Evolutionary conservation across 2,329 filamentous ascomycete species (phyloP), one percentile per base, ranked within the genome.

Genomic region (Fusarium sp.): DNA sequence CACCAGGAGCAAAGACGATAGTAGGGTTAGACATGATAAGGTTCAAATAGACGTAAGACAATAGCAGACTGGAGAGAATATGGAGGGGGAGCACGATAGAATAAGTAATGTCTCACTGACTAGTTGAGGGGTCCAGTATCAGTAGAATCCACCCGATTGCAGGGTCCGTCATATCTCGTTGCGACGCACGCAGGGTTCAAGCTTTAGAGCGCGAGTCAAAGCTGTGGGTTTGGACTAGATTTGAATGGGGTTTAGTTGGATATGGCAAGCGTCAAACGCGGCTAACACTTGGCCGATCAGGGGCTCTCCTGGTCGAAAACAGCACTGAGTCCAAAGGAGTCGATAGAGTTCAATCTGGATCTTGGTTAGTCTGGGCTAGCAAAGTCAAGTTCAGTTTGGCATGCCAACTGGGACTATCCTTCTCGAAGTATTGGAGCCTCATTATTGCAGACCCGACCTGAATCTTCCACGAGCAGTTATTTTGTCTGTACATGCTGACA

Each of bases 1-100:
- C 63, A 8, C 65, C 65, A 15, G 65, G 63, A 1, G 57, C 47
- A 10, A 68, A 68, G 44, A 68, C 48, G 8, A 68, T 62, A 8
- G 56, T 68, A 20, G 56, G 63, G 28, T 62, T 62, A 51, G 56
- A 38, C 51, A 69, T 69, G 12, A 14, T 8, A 15, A 28, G 4
- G 20, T n/a, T 57, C 18, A 18, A 11, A 28, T n/a, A 22, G 22
- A 26, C 20, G 16, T 4, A 10, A n/a, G 20, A 57, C 20, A 47
- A 11, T 44, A 31, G 28, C 28, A 16, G 18, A 55, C 26, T 41
- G 7, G 10, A 20, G 22, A 50, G 45, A 28, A 7, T n/a, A 8
- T 15, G 0, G 18, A 14, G 18, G 35, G 56, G 22, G 14, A 5
- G 10, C 3, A 60, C 24, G 35, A 36, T 54, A 18, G 35, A 28